These are phyloP conservation scores for Cenchrus fungigraminus DNA, from an alignment of 176 grass and related monocot species.

Conservation along the genomic window DNA sequence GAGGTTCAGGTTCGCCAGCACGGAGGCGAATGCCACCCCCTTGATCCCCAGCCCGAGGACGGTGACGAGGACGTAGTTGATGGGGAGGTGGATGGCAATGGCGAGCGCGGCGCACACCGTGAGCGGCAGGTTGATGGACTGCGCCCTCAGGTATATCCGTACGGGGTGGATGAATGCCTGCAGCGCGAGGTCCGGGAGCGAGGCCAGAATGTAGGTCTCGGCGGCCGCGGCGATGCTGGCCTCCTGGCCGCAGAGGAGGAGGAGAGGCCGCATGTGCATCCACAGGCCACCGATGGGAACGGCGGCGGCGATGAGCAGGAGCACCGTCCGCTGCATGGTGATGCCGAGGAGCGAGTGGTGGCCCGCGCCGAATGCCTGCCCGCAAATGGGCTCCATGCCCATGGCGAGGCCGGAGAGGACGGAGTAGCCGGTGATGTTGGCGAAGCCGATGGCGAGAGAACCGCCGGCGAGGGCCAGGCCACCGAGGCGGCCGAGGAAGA, in stretches of 20 bases:
- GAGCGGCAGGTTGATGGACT: constrained; percentile 84
- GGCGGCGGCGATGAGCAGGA: constrained; percentile 66
- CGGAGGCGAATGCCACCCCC: constrained; percentile 78
- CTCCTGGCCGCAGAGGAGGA: constrained; percentile 82
- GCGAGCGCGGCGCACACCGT: constrained; percentile 72
- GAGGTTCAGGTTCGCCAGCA: constrained; percentile 72
- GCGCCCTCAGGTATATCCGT: constrained; percentile 72
- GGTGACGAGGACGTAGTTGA: constrained; percentile 70
- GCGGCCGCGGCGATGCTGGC: constrained; percentile 64
- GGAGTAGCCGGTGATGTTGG: constrained; percentile 80
- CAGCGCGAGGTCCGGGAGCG: constrained; percentile 74
- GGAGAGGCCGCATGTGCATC: constrained; percentile 69
- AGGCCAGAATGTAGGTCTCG: constrained; percentile 80
- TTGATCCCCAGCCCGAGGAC: constrained; percentile 66
- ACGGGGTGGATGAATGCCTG: constrained; percentile 84
- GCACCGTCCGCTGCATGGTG: constrained; percentile 71
- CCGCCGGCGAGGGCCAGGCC: constrained; percentile 76
- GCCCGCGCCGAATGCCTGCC: constrained; percentile 75
- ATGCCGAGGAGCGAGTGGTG: constrained; percentile 59
- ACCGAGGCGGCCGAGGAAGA: constrained; percentile 73
- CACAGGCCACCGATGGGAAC: constrained; percentile 72
- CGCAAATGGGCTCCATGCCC: constrained; percentile 93
- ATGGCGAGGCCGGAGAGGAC: constrained; percentile 86
- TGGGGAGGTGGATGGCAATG: constrained; percentile 77
- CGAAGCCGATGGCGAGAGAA: constrained; percentile 83